Evolutionary conservation across 441 rosid genomes (phyloP), one percentile per base, ranked within the genome.

Genomic region (Erodium moschatum): DNA sequence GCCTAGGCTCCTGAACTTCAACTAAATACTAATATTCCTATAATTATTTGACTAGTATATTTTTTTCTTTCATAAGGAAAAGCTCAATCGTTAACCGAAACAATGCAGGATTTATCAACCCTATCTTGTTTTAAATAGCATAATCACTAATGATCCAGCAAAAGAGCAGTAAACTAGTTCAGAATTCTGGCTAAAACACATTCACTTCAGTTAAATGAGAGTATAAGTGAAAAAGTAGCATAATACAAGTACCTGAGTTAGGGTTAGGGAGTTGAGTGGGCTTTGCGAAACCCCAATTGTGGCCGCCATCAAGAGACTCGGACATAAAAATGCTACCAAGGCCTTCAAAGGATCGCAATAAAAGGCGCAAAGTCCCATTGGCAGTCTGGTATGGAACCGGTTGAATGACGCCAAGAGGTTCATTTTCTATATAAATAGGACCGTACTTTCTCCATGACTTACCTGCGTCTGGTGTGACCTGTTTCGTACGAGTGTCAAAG

Each of bases 361-460:
- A 78, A 74, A 89, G 83, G 20, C 91, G 87, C 74, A 89, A 62
- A n/a, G 81, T 79, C 69, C 88, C 91, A 13, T 80, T 73, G 67
- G 80, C 75, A 19, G 94, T 92, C 71, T 68, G 62, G 78, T 72
- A 92, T 35, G 94, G 96, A 67, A 89, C 90, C 1, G 98, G 98
- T 79, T 92, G 97, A 82, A 92, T 90, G 80, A 92, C 98, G 67
- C 96, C 84, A 50, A 92, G 90, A 79, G 86, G 67, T 72, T 67
- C 74, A 67, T 85, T 85, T 76, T 83, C 67, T 58, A 87, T 44
- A 77, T 85, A 87, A 66, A 92, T 86, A 10, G 97, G 97, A 21
- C 91, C 98, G 66, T 84, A 74, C 73, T 89, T 90, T 79, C 74
- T 84, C 96, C 98, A 92, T 70, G 96, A 81, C 71, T 79, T 83